A percentile compares a stretch with the other conserved stretches of the same genome.
Evolutionary conservation across 1,284 basidiomycete genomes (phyloP).

Genomic region (Rugosomyces carneus): DNA sequence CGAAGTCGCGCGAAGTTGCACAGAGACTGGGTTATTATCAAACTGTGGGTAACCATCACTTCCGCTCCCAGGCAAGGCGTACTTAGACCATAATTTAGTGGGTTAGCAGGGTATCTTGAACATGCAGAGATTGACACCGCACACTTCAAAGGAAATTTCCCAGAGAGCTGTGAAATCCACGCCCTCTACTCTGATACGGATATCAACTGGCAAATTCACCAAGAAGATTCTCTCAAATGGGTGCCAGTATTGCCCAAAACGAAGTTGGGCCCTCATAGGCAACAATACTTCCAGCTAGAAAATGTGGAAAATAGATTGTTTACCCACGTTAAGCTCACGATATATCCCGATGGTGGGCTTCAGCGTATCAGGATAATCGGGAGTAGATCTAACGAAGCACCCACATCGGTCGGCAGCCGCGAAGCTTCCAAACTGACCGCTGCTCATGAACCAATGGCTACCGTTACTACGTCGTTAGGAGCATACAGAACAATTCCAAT

Average conservation of each 20-base stretch:
- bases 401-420: not conserved
- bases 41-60: constrained; percentile 54
- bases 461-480: not conserved
- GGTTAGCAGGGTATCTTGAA: constrained; percentile 64
- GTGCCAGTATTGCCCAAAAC: constrained; percentile 67
- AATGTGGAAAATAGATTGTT: constrained; percentile 53
- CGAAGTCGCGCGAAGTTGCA: constrained; percentile 76
- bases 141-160: constrained; percentile 96
- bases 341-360: constrained; percentile 93
- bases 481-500: constrained; percentile 42
- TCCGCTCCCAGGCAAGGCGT: not conserved
- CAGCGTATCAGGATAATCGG: constrained; percentile 88
- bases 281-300: constrained; percentile 84
- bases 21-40: constrained; percentile 89
- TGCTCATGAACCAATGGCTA: not conserved
- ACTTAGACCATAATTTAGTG: constrained; percentile 34
- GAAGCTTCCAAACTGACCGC: not conserved
- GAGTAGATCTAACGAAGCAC: constrained; percentile 29
- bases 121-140: constrained; percentile 89
- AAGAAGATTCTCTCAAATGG: constrained; percentile 57
- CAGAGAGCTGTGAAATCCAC: constrained; percentile 82
- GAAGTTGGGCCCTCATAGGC: constrained; percentile 84
- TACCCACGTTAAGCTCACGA: constrained; percentile 85
- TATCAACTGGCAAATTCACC: constrained; percentile 34
- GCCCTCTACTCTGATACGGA: constrained; percentile 47